Evolutionary conservation across 1,139 yeast genomes (phyloP), one percentile per base, ranked within the genome.

Genomic region (Hansenula anomala): DNA sequence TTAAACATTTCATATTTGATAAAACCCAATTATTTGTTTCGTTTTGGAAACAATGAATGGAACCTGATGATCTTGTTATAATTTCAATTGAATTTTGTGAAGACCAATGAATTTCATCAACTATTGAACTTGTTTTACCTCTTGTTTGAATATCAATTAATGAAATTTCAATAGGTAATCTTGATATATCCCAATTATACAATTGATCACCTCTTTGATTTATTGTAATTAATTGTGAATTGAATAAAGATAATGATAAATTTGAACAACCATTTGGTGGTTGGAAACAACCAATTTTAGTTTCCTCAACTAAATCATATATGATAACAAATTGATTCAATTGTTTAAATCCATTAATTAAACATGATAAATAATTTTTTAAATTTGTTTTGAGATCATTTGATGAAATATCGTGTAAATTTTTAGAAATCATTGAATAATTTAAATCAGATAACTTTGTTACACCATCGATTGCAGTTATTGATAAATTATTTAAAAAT

Each of bases 201-300:
- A 81, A 63, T 36, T 67, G 70, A 52, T 82, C 89, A 3, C 90
- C 90, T 39, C 85, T 66, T 16, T 60, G 53, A 17, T 75, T 73
- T 4, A 73, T 71, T n/a, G 81, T 75, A 1, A 80, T 73, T 37
- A 82, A 55, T 27, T 75, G 74, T 28, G 78, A 58, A 51, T 81
- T 87, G 55, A 71, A 77, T 0, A 86, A 85, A 0, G 84, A 79
- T 8, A 82, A 55, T 1, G 85, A 77, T 2, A 82, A 55, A 22
- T 67, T 63, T 0, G 88, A 79, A 15, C 81, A 69, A 0, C 87
- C 88, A 19, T 77, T 79, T 0, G 83, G 69, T 36, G 87, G 74
- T 30, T 71, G 68, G 53, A 81, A 79, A 13, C 69, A 60, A n/a
- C 76, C 74, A 46, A 80, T 50, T 1, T 66, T 62, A 39, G 59